These are phyloP conservation scores for Cyphellophora europaea DNA, from an alignment of 2,329 filamentous ascomycete species.

Conservation along the genomic window DNA sequence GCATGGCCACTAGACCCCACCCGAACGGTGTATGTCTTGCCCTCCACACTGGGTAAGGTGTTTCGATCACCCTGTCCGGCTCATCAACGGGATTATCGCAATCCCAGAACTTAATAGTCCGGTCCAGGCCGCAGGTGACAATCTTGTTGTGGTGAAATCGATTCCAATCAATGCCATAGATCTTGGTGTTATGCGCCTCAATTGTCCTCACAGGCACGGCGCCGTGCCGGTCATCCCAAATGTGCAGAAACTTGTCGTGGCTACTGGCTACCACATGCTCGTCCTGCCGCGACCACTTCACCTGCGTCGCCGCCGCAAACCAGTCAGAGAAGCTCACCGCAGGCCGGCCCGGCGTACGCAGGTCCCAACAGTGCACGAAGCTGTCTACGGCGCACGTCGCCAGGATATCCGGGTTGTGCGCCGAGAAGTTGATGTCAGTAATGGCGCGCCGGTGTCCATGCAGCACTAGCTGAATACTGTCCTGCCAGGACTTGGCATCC, in stretches of 20 bases:
- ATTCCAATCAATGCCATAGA: constrained; percentile 94
- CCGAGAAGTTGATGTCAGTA: constrained; percentile 93
- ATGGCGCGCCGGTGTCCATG: constrained; percentile 82
- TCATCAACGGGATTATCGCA: constrained; percentile 54
- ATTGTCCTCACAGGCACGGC: constrained; percentile 74
- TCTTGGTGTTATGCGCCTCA: constrained; percentile 81
- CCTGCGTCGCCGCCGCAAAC: constrained; percentile 87
- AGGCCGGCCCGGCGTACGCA: constrained; percentile 63
- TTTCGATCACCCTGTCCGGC: constrained; percentile 68
- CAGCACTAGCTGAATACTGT: constrained; percentile 80
- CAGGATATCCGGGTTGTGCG: constrained; percentile 79
- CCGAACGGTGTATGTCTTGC: constrained; percentile 88
- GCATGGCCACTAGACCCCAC: constrained; percentile 78
- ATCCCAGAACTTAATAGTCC: constrained; percentile 91
- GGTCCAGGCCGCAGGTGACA: constrained; percentile 82
- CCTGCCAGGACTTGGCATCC: constrained; percentile 58
- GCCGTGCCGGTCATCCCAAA: constrained; percentile 81
- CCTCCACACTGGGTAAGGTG: constrained; percentile 81
- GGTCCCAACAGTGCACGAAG: constrained; percentile 87
- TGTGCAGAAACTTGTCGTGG: constrained; percentile 76
- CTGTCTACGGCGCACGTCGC: constrained; percentile 90
- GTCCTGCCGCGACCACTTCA: constrained; percentile 87
- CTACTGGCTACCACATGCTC: constrained; percentile 82
- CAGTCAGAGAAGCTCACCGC: constrained; percentile 81
- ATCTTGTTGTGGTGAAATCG: constrained; percentile 62